A percentile compares a stretch with the other conserved stretches of the same genome.
Conservation (phyloP, 371 early-diverging fungal species). For the Zychaea mexicana region DNA sequence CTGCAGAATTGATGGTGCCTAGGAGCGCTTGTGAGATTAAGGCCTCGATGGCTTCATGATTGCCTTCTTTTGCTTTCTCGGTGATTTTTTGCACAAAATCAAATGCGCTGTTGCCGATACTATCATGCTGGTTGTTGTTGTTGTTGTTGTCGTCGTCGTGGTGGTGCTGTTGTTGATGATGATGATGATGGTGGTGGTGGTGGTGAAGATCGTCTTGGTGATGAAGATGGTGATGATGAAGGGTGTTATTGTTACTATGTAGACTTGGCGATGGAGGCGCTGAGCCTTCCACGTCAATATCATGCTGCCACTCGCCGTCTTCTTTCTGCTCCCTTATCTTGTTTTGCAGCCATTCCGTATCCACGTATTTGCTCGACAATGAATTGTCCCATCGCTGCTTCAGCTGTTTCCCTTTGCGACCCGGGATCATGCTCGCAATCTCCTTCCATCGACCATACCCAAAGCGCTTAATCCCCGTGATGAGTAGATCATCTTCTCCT, state of each 20-base stretch:
- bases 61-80: constrained; percentile 42
- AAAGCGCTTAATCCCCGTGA: constrained; percentile 33
- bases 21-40: constrained; percentile 43
- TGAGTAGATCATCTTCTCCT: constrained; percentile 37
- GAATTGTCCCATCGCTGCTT: constrained; percentile 45
- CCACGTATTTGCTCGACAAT: constrained; percentile 34
- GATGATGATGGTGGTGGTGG: neutral
- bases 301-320: constrained; percentile 20
- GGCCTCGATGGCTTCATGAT: constrained; percentile 46
- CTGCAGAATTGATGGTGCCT: constrained; percentile 13
- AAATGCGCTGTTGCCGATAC: neutral
- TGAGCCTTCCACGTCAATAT: constrained; percentile 23
- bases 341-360: constrained; percentile 31
- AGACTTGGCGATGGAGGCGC: constrained; percentile 22
- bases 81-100: constrained; percentile 42
- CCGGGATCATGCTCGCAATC: constrained; percentile 38
- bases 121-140: neutral
- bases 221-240: neutral
- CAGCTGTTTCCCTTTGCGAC: constrained; percentile 39
- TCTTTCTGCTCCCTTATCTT: constrained; percentile 24
- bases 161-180: neutral
- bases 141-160: neutral
- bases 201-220: neutral
- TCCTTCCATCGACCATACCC: constrained; percentile 48
- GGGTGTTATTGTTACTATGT: no score